A percentile compares a stretch with the other conserved stretches of the same genome.
Conservation (phyloP, 2,329 filamentous ascomycete genomes). For the Ilyonectria sp. region DNA sequence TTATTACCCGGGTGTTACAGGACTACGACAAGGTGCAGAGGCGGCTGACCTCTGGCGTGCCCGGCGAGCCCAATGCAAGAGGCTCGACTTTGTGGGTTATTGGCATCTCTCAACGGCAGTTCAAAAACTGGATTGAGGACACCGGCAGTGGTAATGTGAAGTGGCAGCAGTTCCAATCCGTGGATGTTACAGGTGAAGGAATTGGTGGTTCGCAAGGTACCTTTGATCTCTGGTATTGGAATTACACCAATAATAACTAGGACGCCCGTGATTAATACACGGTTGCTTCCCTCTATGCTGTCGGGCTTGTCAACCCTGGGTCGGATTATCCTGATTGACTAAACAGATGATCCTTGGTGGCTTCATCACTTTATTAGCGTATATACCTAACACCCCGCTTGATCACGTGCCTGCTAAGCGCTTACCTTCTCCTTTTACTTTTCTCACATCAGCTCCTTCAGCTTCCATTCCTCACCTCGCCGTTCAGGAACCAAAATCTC, state of each 20-base stretch:
- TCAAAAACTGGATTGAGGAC: background rate
- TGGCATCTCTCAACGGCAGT: background rate
- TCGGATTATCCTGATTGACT: no score
- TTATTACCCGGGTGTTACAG: background rate
- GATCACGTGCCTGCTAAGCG: background rate
- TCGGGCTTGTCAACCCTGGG: no score
- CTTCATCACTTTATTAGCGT: no score
- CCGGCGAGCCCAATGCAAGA: background rate
- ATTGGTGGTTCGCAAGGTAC: background rate
- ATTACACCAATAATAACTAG: background rate
- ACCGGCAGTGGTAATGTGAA: background rate
- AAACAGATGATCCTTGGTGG: no score
- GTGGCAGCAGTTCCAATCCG: background rate
- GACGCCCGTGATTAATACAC: no score
- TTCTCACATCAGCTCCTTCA: background rate
- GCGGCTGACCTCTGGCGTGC: background rate
- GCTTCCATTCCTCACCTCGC: background rate
- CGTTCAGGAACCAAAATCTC: background rate
- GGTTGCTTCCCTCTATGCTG: no score
- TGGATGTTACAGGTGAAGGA: background rate
- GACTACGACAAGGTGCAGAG: background rate
- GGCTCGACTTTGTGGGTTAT: background rate
- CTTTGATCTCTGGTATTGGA: background rate
- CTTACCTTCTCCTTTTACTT: background rate
- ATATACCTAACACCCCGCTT: background rate